These are phyloP conservation scores for Nannochloris sp. DNA, from an alignment of 139 green algal species.

Conservation along the genomic window DNA sequence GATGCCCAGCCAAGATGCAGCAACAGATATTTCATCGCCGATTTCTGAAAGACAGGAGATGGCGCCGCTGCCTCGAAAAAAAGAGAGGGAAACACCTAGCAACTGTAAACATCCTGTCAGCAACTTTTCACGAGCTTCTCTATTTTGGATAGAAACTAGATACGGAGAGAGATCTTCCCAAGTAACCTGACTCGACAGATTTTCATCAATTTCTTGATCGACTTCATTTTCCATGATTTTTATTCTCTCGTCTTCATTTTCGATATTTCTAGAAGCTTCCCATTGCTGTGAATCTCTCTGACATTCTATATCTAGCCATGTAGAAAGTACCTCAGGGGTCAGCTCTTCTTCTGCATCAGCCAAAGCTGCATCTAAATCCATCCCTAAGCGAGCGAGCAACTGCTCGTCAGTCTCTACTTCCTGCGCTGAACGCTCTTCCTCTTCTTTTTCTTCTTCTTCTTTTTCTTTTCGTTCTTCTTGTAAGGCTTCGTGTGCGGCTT, in stretches of 20 bases:
- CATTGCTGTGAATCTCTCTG: constrained; percentile 10
- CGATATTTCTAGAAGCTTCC: constrained; percentile 11
- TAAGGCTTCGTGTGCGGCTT: neutral
- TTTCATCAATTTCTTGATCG: constrained; percentile 10
- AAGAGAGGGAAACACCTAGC: constrained; percentile 43
- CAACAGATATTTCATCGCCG: constrained; percentile 15
- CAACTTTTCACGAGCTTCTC: constrained; percentile 31
- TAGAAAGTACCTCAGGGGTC: constrained; percentile 16
- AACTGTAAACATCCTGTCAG: constrained; percentile 41
- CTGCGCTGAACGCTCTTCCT: constrained; percentile 30
- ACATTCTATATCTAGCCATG: constrained; percentile 21
- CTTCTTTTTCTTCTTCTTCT: constrained; percentile 18
- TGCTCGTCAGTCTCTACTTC: neutral
- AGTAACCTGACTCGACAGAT: neutral
- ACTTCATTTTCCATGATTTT: neutral
- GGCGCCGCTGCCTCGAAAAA: too few relatives aligned
- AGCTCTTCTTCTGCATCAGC: constrained; percentile 17
- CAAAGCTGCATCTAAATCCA: constrained; percentile 55
- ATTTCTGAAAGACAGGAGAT: too few relatives aligned
- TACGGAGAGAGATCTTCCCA: constrained; percentile 8
- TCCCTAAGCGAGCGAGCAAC: constrained; percentile 31
- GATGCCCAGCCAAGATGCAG: constrained; percentile 23
- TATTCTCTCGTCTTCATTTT: neutral
- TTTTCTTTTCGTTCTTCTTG: constrained; percentile 7
- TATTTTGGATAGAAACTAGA: constrained; percentile 9